Base-by-base conservation (phyloP, 2,329 filamentous ascomycete genomes). In the Colletotrichum sp. region DNA sequence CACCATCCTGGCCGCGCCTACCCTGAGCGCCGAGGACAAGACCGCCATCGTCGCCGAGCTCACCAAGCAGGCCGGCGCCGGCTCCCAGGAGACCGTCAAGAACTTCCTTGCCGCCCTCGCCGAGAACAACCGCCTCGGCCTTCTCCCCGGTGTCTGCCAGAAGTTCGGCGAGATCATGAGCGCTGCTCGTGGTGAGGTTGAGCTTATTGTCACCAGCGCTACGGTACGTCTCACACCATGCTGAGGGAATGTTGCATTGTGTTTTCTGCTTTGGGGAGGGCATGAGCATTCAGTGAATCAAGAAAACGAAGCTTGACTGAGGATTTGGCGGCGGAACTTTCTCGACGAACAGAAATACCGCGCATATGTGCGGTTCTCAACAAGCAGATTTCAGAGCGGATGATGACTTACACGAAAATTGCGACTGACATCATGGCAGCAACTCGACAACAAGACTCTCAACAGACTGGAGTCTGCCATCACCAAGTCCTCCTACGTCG, bases 121-220 rank as follows among this genome's bases (percentile, higher is more conserved):
- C 80, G 95, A 97, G 89, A 98, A 99, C 93, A 99, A 99, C 93
- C 93, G 97, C 81, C 90, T 99, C 80, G 93, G 93, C 79, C 89
- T 97, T 78, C 91, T 99, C 78, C 90, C 93, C 86, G 93, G 93
- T 81, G 94, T 99, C 78, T 93, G 92, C 84, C 92, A 94, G 84
- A 98, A 99, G 92, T 99, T 98, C 83, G 90, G 84, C 80, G 90
- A 93, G 84, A 89, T 99, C 83, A 98, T 99, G 90, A 92, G 95
- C 82, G 97, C 97, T 79, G 90, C 95, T 81, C 93, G 93, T 80
- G 97, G 97, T 79, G 97, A 99, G 93, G 90, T 99, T 81, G 97
- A 99, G 91, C 90, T 99, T 87, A 92, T 90, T 79, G 94, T 99
- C 82, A 98, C 95, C 82, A 97, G 94, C 86, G 97, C 97, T 85